Conservation (phyloP, 305 asterid species). For the Solanum aculeatissimum region DNA sequence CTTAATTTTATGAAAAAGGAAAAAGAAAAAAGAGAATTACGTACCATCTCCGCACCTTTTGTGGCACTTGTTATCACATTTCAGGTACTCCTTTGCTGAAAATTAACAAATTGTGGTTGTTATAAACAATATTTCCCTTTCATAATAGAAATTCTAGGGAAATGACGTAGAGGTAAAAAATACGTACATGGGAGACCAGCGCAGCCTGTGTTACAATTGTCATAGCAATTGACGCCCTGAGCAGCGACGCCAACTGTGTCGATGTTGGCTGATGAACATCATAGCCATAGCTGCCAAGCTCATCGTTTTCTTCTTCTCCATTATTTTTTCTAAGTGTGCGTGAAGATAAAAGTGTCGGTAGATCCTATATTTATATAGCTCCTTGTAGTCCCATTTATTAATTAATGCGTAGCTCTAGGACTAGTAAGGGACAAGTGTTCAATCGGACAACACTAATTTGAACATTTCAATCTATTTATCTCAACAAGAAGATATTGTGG, state of each 20-base stretch:
- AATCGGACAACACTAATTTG: no score
- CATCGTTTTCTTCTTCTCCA: conserved; percentile 34
- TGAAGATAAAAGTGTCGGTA: neutral
- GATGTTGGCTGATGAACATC: conserved; percentile 22
- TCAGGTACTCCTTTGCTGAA: conserved; percentile 27
- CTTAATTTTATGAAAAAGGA: no score
- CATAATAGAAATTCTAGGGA: no score
- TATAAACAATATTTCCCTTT: neutral
- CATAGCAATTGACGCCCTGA: conserved; percentile 33
- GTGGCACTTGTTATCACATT: conserved; percentile 47
- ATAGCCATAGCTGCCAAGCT: conserved; percentile 1
- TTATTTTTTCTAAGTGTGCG: neutral
- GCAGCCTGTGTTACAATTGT: conserved; percentile 46
- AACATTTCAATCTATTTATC: no score
- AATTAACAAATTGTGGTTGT: neutral
- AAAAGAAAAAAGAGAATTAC: conserved; percentile 1
- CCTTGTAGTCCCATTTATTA: no score
- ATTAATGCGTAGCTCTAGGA: no score
- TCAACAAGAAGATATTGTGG: no score
- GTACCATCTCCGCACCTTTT: conserved; percentile 65
- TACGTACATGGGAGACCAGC: neutral
- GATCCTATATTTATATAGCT: neutral
- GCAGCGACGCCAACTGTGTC: conserved; percentile 13
- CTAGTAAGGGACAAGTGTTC: no score
- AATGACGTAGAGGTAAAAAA: no score